Conservation (phyloP, 345 rosid genomes). For the Garcia nutans region DNA sequence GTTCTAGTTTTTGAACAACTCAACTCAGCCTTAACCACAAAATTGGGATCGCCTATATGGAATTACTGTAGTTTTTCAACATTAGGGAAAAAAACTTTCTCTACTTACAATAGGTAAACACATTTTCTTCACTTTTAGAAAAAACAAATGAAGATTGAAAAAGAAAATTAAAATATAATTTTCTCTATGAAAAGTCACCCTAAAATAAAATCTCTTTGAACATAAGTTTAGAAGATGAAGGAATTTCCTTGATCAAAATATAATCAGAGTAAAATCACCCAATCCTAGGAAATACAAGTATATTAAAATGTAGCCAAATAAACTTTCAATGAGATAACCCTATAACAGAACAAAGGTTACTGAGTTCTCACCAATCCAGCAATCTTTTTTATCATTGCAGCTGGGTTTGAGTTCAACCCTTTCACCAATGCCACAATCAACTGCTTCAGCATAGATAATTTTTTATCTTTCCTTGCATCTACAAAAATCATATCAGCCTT, state of each 20-base stretch:
- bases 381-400: conserved; percentile 83
- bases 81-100: too few species aligned
- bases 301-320: background rate
- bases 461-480: conserved; percentile 80
- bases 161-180: background rate
- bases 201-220: background rate
- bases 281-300: background rate
- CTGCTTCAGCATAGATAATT: conserved; percentile 84
- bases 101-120: background rate
- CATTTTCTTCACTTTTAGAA: background rate
- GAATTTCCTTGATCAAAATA: background rate
- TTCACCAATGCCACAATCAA: conserved; percentile 66
- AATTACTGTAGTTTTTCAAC: background rate
- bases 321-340: conserved; percentile 5
- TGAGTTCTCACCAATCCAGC: conserved; percentile 76
- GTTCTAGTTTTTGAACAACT: background rate
- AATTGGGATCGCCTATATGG: too few species aligned
- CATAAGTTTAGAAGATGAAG: background rate
- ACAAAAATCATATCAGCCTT: conserved; percentile 84
- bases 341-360: conserved; percentile 12
- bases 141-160: background rate
- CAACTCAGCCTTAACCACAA: too few species aligned
- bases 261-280: background rate
- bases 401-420: conserved; percentile 88
- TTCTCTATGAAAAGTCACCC: background rate